phyloP scores from a whole-genome alignment of 1,284 basidiomycete genomes.

The Ustilago crameri region DNA sequence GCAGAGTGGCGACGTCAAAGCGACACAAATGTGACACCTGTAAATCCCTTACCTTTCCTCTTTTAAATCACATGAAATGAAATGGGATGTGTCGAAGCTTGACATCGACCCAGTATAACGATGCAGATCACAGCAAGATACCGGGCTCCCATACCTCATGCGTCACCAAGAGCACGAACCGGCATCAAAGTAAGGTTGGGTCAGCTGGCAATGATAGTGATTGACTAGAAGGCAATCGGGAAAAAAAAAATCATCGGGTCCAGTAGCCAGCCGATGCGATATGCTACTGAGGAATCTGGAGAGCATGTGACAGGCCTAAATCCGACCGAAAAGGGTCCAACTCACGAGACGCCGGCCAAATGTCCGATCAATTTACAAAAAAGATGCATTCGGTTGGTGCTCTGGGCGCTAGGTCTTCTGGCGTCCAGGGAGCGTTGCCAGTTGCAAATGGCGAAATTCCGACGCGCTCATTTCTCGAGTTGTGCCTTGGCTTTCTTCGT shows the following conservation, averaged over 20 bases:
- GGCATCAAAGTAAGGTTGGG: too few relatives aligned
- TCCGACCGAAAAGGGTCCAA: conserved; percentile 17
- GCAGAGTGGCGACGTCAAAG: background rate
- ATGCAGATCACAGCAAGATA: too few relatives aligned
- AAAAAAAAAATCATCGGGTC: background rate
- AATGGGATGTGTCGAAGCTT: too few relatives aligned
- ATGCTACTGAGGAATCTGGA: background rate
- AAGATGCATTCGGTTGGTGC: background rate
- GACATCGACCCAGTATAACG: too few relatives aligned
- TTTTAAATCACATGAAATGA: too few relatives aligned
- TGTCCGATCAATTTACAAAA: conserved; percentile 12
- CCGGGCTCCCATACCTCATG: too few relatives aligned
- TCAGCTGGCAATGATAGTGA: too few relatives aligned
- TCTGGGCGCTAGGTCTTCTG: conserved; percentile 1
- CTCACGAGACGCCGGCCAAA: conserved; percentile 25
- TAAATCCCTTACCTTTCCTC: too few relatives aligned
- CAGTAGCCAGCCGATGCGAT: background rate
- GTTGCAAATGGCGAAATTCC: conserved; percentile 2
- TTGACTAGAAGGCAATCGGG: too few relatives aligned
- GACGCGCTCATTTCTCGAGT: background rate
- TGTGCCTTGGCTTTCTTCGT: background rate
- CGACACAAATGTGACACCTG: too few relatives aligned
- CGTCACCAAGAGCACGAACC: too few relatives aligned
- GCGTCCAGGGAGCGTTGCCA: background rate
- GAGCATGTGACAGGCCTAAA: conserved; percentile 7